These are phyloP conservation scores for Rhizopogon vesiculosus DNA, from an alignment of 768 basidiomycete species.

Conservation along the genomic window DNA sequence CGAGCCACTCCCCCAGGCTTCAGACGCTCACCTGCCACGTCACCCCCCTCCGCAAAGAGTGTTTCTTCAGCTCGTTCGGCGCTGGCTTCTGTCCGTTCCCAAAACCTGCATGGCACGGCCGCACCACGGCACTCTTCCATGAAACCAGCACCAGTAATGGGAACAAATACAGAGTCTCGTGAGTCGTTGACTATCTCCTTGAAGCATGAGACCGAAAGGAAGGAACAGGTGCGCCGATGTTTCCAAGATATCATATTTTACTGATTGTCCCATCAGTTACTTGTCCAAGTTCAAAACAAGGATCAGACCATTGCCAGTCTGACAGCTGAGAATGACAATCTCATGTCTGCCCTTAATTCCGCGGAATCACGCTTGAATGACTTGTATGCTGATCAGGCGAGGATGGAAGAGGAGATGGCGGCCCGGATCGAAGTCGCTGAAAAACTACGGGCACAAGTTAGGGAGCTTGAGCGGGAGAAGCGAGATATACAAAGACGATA, in stretches of 20 bases:
- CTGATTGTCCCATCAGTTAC: conserved; percentile 44
- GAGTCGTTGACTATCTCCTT: conserved; percentile 59
- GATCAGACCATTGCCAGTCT: conserved; percentile 63
- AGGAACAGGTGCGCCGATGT: conserved; percentile 58
- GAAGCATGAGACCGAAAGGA: conserved; percentile 75
- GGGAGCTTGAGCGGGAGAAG: conserved; percentile 87
- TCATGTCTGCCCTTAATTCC: conserved; percentile 58
- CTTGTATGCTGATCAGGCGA: conserved; percentile 74
- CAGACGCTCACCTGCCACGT: conserved; percentile 40
- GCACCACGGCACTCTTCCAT: conserved; percentile 46
- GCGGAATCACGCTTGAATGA: conserved; percentile 75
- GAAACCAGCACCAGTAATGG: conserved; percentile 38
- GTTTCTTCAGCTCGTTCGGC: conserved; percentile 60
- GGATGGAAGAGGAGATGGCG: conserved; percentile 78
- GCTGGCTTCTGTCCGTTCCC: conserved; percentile 45
- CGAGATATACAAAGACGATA: conserved; percentile 78
- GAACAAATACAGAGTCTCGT: conserved; percentile 40
- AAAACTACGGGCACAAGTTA: conserved; percentile 74
- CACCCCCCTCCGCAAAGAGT: conserved; percentile 42
- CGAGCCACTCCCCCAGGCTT: conserved; percentile 40
- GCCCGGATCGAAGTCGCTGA: conserved; percentile 80
- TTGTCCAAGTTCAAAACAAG: conserved; percentile 74
- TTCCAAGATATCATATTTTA: conserved; percentile 5
- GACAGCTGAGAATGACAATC: conserved; percentile 56
- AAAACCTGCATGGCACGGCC: conserved; percentile 41